A percentile compares a stretch with the other conserved stretches of the same genome.
Conservation (phyloP, 75 land plant species). For the Ceratopteris richardii region DNA sequence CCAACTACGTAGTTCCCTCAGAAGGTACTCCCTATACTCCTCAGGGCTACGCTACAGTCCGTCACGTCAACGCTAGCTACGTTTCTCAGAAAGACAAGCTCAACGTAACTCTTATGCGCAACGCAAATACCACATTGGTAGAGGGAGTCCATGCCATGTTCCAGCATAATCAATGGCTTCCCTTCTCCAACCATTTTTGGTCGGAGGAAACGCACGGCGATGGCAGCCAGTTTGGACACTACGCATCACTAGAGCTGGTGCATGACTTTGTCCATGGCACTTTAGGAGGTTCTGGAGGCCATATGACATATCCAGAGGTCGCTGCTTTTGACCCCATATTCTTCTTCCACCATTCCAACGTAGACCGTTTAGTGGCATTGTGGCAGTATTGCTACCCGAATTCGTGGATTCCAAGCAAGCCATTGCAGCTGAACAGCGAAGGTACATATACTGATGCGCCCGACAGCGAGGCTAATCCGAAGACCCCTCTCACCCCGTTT, state of each 20-base stretch:
- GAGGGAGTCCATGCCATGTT: not conserved
- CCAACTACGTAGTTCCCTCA: constrained; percentile 1
- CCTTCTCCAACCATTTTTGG: constrained; percentile 7
- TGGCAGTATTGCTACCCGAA: constrained; percentile 9
- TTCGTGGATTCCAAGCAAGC: not conserved
- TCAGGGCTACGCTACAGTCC: constrained; percentile 3
- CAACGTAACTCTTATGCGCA: constrained; percentile 3
- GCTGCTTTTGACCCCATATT: constrained; percentile 18
- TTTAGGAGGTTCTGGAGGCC: not conserved
- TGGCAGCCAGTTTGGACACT: constrained; percentile 2
- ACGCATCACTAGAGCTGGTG: constrained; percentile 9
- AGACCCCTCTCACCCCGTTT: no score
- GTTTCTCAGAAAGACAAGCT: not conserved
- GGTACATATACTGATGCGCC: no score
- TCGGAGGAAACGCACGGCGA: constrained; percentile 1
- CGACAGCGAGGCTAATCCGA: no score
- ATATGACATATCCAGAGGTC: constrained; percentile 2
- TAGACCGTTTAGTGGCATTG: constrained; percentile 5
- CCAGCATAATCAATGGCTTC: not conserved
- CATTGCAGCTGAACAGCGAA: constrained; percentile 2
- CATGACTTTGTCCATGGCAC: constrained; percentile 4
- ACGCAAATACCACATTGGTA: not conserved
- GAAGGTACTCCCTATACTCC: not conserved
- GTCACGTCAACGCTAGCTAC: constrained; percentile 1
- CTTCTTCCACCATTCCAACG: constrained; percentile 18